These are phyloP conservation scores for Dissophora globulifera DNA, from an alignment of 192 early-diverging fungal species.

Conservation along the genomic window DNA sequence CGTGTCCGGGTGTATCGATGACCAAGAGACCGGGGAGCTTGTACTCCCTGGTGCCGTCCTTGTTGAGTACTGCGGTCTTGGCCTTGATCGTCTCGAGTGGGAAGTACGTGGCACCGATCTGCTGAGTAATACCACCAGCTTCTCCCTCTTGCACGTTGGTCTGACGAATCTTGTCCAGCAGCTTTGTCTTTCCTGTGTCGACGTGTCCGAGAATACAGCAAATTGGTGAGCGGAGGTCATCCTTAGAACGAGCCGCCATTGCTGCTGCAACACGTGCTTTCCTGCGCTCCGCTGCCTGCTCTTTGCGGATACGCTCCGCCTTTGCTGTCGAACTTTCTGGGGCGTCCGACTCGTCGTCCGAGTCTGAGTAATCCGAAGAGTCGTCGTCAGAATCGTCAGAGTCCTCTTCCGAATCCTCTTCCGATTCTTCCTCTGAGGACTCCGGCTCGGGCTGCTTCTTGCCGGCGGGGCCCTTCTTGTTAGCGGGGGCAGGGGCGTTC, in stretches of 20 bases:
- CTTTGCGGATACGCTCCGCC: conserved; percentile 73
- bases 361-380: conserved; percentile 59
- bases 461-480: conserved; percentile 51
- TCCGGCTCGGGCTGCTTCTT: conserved; percentile 38
- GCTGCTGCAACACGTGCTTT: conserved; percentile 78
- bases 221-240: conserved; percentile 96
- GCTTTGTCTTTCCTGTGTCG: conserved; percentile 94
- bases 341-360: conserved; percentile 65
- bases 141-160: conserved; percentile 99
- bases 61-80: conserved; percentile 88
- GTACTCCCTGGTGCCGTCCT: conserved; percentile 62
- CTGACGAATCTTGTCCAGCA: conserved; percentile 98
- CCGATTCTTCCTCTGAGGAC: conserved; percentile 15
- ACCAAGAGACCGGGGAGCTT: conserved; percentile 94
- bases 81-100: conserved; percentile 92
- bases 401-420: conserved; percentile 59
- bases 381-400: conserved; percentile 62
- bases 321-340: conserved; percentile 72
- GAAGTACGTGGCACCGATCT: conserved; percentile 99
- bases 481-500: conserved; percentile 23
- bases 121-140: conserved; percentile 99
- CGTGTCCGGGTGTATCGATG: conserved; percentile 99
- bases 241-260: conserved; percentile 84
- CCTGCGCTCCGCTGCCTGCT: conserved; percentile 82
- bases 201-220: conserved; percentile 99